Evolutionary conservation across 495 filamentous ascomycete species (phyloP).

Genomic region (Tuber aestivum): DNA sequence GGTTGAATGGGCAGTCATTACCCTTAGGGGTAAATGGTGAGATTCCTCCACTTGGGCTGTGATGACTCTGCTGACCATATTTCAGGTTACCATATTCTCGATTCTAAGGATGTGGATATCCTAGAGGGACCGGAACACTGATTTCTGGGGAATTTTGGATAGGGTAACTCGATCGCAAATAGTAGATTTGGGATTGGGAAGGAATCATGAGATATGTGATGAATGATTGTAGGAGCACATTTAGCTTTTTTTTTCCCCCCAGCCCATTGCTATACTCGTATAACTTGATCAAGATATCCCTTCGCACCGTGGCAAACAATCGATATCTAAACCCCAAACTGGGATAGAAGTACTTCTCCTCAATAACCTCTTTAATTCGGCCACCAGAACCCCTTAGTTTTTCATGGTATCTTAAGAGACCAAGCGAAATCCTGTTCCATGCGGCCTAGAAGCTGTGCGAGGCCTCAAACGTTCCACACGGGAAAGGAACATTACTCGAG

Average conservation of each 20-base stretch:
- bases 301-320: neutral
- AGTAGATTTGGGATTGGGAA: neutral
- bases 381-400: neutral
- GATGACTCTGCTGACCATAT: conserved; percentile 5
- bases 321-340: neutral
- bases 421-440: too few relatives aligned
- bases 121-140: neutral
- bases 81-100: conserved; percentile 36
- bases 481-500: too few relatives aligned
- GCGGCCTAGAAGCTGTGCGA: too few relatives aligned
- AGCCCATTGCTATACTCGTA: neutral
- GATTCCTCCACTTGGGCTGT: conserved; percentile 37
- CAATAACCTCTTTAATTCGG: neutral
- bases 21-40: conserved; percentile 88
- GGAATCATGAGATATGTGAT: neutral
- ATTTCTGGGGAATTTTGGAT: neutral
- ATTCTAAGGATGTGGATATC: conserved; percentile 15
- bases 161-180: neutral
- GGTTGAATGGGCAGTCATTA: conserved; percentile 81
- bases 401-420: neutral
- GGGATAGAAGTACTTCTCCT: neutral
- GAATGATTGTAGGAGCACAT: neutral
- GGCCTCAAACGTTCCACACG: too few relatives aligned
- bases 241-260: neutral
- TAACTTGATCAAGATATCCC: neutral